Evolutionary conservation across 2,329 filamentous ascomycete genomes (phyloP), one percentile per base, ranked within the genome.

Genomic region (Didymella pinodella): DNA sequence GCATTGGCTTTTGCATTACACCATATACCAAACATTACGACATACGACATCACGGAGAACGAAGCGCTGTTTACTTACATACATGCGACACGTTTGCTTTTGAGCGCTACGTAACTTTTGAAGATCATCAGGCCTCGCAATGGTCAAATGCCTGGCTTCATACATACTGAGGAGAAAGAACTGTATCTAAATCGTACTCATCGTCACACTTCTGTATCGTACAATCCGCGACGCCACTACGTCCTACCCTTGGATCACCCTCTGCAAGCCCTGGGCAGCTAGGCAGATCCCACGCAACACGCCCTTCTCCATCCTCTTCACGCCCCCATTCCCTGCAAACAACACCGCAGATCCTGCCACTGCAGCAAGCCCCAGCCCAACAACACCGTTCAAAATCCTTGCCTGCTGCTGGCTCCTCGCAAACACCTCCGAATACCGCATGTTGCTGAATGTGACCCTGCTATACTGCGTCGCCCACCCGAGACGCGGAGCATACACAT

Each of bases 391-490:
- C 31, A 77, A 54, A 46, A 77, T 69, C 41, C 60, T 66, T 2
- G 74, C 70, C 48, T 77, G 75, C 46, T 63, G 48, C 54, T 89
- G 85, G 56, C 90, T 92, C 65, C 85, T 86, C 38, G 80, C 81
- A 32, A 92, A 84, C 3, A 98, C 90, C 61, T 96, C 89, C 0
- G 90, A 91, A 77, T 99, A 99, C 20, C 91, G 82, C 79, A 96
- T 90, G 70, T 97, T 97, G 59, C 92, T 92, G 75, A 99, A 99
- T 66, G 93, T 97, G 8, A 99, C 89, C 20, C 94, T 85, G 0
- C 90, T 88, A 74, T 99, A 99, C 79, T 97, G 92, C 2, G 95
- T 99, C 72, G 90, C 88, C 88, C 94, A 97, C 0, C 94, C 95
- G 12, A 93, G 78, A 26, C 84, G 80, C 0, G 95, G 95, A 2